Evolutionary conservation across 805 yeast genomes (phyloP).

Genomic region (Saturnispora galanensis): DNA sequence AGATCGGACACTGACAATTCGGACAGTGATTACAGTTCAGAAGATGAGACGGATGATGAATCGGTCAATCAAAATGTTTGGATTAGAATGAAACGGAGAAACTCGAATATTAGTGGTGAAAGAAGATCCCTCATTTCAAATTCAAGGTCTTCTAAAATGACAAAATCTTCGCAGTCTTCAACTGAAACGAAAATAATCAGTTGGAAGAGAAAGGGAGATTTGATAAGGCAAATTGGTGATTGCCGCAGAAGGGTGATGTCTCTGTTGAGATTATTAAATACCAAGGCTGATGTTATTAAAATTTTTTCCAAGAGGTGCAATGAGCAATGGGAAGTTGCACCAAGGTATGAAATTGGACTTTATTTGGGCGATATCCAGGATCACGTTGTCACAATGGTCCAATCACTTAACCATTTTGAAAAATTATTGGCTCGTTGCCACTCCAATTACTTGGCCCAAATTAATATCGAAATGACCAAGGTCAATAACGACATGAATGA

Average conservation of each 20-base stretch:
- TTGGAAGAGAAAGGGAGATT: conserved; percentile 90
- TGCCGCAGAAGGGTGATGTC: conserved; percentile 93
- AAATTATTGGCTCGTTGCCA: conserved; percentile 91
- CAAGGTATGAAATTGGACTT: conserved; percentile 82
- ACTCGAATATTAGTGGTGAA: conserved; percentile 22
- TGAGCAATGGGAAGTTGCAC: conserved; percentile 73
- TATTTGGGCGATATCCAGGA: conserved; percentile 96
- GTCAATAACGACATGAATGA: conserved; percentile 97
- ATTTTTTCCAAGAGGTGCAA: conserved; percentile 89
- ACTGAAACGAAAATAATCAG: conserved; percentile 40
- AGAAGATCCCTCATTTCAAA: conserved; percentile 12
- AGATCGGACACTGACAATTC: conserved; percentile 36
- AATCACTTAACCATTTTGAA: conserved; percentile 87
- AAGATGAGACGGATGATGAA: conserved; percentile 29
- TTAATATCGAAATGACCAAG: conserved; percentile 94
- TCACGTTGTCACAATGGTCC: conserved; percentile 96
- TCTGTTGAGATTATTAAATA: conserved; percentile 69
- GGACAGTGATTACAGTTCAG: conserved; percentile 35
- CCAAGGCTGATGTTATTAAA: conserved; percentile 95
- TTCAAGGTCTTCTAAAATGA: conserved; percentile 11
- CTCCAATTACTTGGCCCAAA: conserved; percentile 91
- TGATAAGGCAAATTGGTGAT: conserved; percentile 91
- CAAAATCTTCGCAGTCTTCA: conserved; percentile 21
- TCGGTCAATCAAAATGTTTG: conserved; percentile 30
- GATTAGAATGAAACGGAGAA: conserved; percentile 22